Evolutionary conservation across 768 basidiomycete species (phyloP), one percentile per base, ranked within the genome.

Genomic region (Daedaleopsis sinensis): DNA sequence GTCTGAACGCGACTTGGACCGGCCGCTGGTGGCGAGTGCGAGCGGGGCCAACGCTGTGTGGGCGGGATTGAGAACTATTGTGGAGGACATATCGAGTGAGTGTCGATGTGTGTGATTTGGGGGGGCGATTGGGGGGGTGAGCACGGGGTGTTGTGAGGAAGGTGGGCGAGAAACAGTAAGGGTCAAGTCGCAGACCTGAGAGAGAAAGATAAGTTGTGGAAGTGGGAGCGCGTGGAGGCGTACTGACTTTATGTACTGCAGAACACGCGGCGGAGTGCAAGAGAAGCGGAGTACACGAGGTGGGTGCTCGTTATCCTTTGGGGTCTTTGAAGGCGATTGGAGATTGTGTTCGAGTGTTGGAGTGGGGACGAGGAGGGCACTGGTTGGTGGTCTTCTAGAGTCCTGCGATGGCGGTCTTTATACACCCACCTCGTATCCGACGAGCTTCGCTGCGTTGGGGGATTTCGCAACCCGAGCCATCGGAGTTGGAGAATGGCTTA

Each of bases 251-350:
- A 52, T 55, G 53, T 66, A 50, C 32, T 21, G 42, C 21, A 52
- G 38, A 44, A 53, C 65, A 66, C 59, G 65, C 57, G 65, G 61
- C 50, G 35, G 54, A 37, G 43, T 61, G 61, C 58, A 61, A 49
- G 38, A 32, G 24, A 55, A 44, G 47, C 42, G 39, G 47, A 44
- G 16, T n/a, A 54, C 65, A 66, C 61, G 65, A 66, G 65, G 65
- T 49, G 52, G 32, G 35, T 19, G 47, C 11, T 42, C 39, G 39
- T 2, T 42, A 5, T 42, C 39, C 39, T 42, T 42, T 18, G 39
- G 39, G 39, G 39, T 18, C 3, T 3, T 42, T 13, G 18, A 42
- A 42, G 39, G 39, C 39, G 39, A 42, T 12, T 32, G 39, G 39
- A 12, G 39, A 13, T 42, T 42, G 39, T 42, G 13, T 42, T 42